Percentiles rank a stretch among this genome's conserved stretches.
These are phyloP conservation scores for Trichoderma afroharzianum DNA, from an alignment of 2,329 filamentous ascomycete genomes.

Conservation along the genomic window DNA sequence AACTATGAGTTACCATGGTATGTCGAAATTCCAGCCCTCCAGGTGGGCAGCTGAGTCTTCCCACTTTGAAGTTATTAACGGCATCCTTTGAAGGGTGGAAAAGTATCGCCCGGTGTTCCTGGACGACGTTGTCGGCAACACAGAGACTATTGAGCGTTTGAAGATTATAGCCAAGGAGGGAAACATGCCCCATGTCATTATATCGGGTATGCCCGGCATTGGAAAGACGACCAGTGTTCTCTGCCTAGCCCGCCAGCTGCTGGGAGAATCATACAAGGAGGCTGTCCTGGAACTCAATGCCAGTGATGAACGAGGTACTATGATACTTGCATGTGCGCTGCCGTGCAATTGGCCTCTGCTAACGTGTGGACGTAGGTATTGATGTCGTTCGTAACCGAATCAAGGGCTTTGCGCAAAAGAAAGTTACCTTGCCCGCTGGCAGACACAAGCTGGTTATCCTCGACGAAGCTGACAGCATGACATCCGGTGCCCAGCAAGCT, in stretches of 20 bases:
- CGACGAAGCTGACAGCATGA: conserved; percentile 98
- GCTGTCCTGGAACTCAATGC: conserved; percentile 95
- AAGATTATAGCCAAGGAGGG: conserved; percentile 98
- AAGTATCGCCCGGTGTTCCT: conserved; percentile 95
- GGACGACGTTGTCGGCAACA: conserved; percentile 96
- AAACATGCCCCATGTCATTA: conserved; percentile 99
- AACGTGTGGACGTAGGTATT: conserved; percentile 57
- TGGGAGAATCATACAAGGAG: conserved; percentile 95
- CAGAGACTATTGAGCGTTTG: conserved; percentile 91
- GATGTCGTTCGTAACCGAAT: conserved; percentile 96
- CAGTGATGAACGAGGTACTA: conserved; percentile 86
- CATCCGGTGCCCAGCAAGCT: conserved; percentile 90
- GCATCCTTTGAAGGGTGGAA: conserved; percentile 70
- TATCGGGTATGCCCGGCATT: conserved; percentile 98
- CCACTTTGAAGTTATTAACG: conserved; percentile 21
- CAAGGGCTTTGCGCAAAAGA: conserved; percentile 98
- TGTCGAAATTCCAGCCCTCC: conserved; percentile 16
- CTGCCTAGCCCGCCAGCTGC: conserved; percentile 84
- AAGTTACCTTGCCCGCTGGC: conserved; percentile 87
- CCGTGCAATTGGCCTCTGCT: not conserved
- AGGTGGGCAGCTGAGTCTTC: conserved; percentile 12
- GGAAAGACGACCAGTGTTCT: conserved; percentile 96
- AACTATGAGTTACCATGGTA: conserved; percentile 80
- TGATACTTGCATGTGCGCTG: conserved; percentile 26
- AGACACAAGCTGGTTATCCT: conserved; percentile 96